Evolutionary conservation across 371 early-diverging fungal genomes (phyloP).

Genomic region (Lichtheimia corymbifera): DNA sequence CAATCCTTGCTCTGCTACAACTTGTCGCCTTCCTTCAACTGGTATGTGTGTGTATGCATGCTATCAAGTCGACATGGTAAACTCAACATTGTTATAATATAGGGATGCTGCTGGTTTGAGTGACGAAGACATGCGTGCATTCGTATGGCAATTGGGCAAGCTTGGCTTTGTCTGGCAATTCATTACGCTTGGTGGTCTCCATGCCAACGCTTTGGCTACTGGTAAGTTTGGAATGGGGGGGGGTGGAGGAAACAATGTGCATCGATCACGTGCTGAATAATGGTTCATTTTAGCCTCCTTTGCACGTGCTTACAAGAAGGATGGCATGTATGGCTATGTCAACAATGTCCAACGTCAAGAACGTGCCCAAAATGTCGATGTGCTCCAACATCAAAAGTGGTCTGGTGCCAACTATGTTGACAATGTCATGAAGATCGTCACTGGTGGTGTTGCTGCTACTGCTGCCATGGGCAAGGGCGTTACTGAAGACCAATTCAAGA

Average conservation of each 20-base stretch:
- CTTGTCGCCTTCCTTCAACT: constrained; percentile 98
- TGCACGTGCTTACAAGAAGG: constrained; percentile 86
- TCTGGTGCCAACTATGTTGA: constrained; percentile 97
- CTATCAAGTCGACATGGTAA: too few relatives aligned
- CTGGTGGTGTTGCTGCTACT: constrained; percentile 94
- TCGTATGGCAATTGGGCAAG: constrained; percentile 79
- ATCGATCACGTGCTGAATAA: background rate
- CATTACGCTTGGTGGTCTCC: constrained; percentile 97
- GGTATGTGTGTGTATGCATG: constrained; percentile 58
- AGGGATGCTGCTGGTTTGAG: constrained; percentile 89
- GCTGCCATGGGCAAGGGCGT: constrained; percentile 96
- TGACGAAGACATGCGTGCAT: constrained; percentile 86
- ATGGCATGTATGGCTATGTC: constrained; percentile 97
- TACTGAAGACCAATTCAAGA: constrained; percentile 78
- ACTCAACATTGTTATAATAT: background rate
- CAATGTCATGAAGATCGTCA: constrained; percentile 88
- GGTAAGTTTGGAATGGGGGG: constrained; percentile 24
- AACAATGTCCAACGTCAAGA: constrained; percentile 93
- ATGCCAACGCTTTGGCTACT: constrained; percentile 82
- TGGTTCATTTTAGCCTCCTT: constrained; percentile 69
- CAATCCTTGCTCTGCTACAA: constrained; percentile 88
- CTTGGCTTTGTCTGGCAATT: constrained; percentile 99
- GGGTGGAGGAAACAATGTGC: too few relatives aligned
- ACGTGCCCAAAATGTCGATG: constrained; percentile 89
- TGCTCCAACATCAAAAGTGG: constrained; percentile 97